Percentiles rank a stretch among this genome's conserved stretches.
These are phyloP conservation scores for Gonium pectorale DNA, from an alignment of 139 green algal genomes.

Conservation along the genomic window DNA sequence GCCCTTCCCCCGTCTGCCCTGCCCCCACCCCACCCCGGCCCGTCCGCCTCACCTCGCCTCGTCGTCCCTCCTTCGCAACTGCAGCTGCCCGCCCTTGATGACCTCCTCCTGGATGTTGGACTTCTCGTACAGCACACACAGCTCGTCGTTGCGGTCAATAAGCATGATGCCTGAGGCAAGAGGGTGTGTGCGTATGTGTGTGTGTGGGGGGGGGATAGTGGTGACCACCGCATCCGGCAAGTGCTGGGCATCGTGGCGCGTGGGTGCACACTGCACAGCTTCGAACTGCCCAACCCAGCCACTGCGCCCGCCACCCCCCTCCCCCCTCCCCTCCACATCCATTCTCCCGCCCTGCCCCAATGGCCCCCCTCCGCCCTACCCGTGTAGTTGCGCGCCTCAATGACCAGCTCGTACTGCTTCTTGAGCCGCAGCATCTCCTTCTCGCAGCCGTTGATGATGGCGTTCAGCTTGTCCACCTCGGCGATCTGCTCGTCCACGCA, in stretches of 20 bases:
- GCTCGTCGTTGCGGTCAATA: constrained; percentile 89
- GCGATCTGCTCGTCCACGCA: constrained; percentile 81
- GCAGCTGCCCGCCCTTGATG: constrained; percentile 61
- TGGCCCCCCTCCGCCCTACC: constrained; percentile 6
- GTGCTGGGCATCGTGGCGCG: too few species aligned
- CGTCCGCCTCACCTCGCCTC: constrained; percentile 64
- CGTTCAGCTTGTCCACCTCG: constrained; percentile 82
- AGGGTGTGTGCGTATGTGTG: background rate
- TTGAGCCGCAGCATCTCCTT: constrained; percentile 77
- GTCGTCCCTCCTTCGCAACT: constrained; percentile 72
- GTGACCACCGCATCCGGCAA: too few species aligned
- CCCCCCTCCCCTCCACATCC: too few species aligned
- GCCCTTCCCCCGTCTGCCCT: background rate
- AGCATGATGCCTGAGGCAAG: constrained; percentile 72
- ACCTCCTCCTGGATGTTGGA: constrained; percentile 78
- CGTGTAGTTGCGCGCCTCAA: constrained; percentile 77
- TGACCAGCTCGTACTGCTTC: constrained; percentile 73
- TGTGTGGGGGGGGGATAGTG: background rate
- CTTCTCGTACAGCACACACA: constrained; percentile 90
- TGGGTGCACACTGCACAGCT: too few species aligned
- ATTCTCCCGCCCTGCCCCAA: background rate
- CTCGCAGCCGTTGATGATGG: constrained; percentile 77
- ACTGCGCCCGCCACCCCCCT: too few species aligned
- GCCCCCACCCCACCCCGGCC: constrained; percentile 3
- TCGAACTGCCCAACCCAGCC: too few species aligned